Conservation (phyloP, 345 rosid genomes). For the Garcia nutans region DNA sequence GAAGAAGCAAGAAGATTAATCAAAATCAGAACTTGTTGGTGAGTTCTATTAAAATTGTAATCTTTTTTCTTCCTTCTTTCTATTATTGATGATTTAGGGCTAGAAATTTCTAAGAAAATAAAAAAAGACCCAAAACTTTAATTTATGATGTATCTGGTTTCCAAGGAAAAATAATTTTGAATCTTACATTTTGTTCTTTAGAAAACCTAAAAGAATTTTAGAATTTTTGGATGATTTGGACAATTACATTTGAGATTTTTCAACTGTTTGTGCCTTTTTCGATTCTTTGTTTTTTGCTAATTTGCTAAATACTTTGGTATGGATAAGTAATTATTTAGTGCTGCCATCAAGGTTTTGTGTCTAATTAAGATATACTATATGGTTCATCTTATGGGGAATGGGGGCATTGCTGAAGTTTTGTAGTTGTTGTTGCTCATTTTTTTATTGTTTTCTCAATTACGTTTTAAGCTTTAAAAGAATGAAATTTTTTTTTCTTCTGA, state of each 20-base stretch:
- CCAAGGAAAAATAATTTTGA: not conserved
- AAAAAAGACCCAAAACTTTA: not conserved
- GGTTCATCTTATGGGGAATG: no score
- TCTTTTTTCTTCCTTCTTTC: not conserved
- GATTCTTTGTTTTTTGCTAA: not conserved
- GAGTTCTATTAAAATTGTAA: not conserved
- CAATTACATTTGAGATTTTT: not conserved
- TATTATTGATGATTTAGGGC: not conserved
- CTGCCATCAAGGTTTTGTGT: not conserved
- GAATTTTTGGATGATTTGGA: not conserved
- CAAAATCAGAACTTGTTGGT: not conserved
- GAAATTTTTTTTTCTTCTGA: no score
- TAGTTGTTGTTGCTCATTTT: no score
- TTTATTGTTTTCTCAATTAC: no score
- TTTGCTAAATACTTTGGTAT: no score
- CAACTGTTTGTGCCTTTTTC: not conserved
- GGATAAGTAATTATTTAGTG: not conserved
- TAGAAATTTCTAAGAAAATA: not conserved
- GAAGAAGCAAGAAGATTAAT: slow-evolving; percentile 1
- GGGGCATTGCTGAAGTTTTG: not conserved
- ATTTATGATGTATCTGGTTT: not conserved
- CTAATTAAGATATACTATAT: not conserved
- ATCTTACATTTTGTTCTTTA: not conserved
- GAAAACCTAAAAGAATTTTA: not conserved
- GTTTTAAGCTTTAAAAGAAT: no score